phyloP scores from a whole-genome alignment of 306 rosid genomes.

The Cicer cuneatum region DNA sequence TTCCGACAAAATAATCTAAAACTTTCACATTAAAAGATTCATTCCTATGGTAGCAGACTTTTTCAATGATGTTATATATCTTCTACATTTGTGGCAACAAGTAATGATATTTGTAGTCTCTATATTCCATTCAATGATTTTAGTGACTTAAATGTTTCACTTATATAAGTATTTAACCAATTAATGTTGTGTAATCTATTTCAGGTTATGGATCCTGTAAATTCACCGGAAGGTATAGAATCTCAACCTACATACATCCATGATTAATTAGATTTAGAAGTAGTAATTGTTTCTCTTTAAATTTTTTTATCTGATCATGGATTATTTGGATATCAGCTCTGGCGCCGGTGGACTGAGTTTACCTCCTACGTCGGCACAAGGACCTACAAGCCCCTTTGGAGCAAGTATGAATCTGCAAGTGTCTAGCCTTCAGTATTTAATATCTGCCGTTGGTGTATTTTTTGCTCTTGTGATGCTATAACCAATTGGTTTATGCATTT shows the following conservation, averaged over 20 bases:
- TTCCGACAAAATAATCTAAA: background rate
- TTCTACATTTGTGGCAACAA: background rate
- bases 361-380: conserved; percentile 55
- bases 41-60: background rate
- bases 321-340: conserved; percentile 64
- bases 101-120: background rate
- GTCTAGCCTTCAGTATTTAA: conserved; percentile 54
- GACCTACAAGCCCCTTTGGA: conserved; percentile 61
- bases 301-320: conserved; percentile 36
- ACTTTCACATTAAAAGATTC: background rate
- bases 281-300: background rate
- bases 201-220: conserved; percentile 91
- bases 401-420: conserved; percentile 59
- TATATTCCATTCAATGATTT: conserved; percentile 1
- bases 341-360: conserved; percentile 49
- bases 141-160: conserved; percentile 23
- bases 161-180: conserved; percentile 17
- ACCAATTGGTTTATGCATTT: conserved; percentile 45
- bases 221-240: conserved; percentile 80
- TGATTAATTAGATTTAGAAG: conserved; percentile 1
- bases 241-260: conserved; percentile 27
- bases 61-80: background rate
- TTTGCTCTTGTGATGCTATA: conserved; percentile 53
- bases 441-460: conserved; percentile 52
- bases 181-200: conserved; percentile 36